Conservation (phyloP, 2,329 filamentous ascomycete genomes). For the Mollisiaceae sp. region DNA sequence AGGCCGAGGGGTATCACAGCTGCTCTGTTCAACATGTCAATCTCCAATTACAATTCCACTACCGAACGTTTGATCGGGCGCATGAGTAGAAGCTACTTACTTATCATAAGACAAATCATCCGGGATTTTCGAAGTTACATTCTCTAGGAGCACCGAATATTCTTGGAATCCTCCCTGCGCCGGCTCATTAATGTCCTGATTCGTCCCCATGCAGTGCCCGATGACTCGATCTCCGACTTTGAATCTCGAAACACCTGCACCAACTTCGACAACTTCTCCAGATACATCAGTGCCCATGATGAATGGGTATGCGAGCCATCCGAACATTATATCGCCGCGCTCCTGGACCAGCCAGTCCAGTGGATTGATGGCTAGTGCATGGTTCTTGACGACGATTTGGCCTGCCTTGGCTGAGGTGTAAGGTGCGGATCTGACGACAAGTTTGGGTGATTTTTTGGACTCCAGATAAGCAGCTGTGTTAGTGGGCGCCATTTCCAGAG, state of each 20-base stretch:
- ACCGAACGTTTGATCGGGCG: neutral
- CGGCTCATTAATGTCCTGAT: constrained; percentile 40
- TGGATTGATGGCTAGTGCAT: constrained; percentile 49
- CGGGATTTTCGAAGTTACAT: constrained; percentile 39
- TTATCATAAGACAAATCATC: constrained; percentile 39
- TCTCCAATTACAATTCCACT: neutral
- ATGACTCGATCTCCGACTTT: constrained; percentile 58
- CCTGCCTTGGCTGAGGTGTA: constrained; percentile 44
- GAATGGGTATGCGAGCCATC: constrained; percentile 37
- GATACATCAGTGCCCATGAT: constrained; percentile 60
- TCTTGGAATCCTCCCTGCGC: constrained; percentile 41
- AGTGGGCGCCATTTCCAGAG: neutral
- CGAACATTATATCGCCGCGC: constrained; percentile 1
- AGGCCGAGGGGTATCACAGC: constrained; percentile 42
- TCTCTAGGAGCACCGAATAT: constrained; percentile 35
- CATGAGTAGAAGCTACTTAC: neutral
- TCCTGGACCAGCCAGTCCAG: constrained; percentile 33
- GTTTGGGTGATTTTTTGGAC: constrained; percentile 38
- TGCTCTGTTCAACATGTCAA: constrained; percentile 23
- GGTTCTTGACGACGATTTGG: constrained; percentile 48
- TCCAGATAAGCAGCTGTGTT: constrained; percentile 25
- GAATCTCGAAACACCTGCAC: constrained; percentile 48
- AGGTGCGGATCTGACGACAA: constrained; percentile 45
- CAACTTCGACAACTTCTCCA: constrained; percentile 58
- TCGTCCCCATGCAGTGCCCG: constrained; percentile 28